Evolutionary conservation across 352 stramenopile species (phyloP).

Genomic region (Pythium sukuiense): DNA sequence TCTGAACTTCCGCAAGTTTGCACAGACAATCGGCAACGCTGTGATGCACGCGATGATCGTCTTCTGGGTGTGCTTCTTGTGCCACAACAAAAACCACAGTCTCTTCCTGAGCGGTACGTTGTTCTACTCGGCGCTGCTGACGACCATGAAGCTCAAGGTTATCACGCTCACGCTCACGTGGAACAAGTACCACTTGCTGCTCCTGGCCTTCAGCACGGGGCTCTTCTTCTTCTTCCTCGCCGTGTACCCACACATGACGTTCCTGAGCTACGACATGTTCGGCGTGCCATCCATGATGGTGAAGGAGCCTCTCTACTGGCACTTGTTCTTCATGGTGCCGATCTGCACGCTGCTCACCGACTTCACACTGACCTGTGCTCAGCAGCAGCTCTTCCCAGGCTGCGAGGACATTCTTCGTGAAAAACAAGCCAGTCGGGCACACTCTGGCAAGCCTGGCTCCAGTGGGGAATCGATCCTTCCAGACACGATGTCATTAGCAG

Average conservation of each 20-base stretch:
- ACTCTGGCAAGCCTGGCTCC: slow-evolving; percentile 20
- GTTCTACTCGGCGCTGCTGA: slow-evolving; percentile 65
- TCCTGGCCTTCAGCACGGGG: slow-evolving; percentile 53
- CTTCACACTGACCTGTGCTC: slow-evolving; percentile 34
- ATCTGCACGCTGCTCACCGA: slow-evolving; percentile 46
- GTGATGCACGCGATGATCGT: slow-evolving; percentile 54
- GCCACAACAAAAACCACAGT: slow-evolving; percentile 35
- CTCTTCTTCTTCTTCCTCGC: slow-evolving; percentile 71
- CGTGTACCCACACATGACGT: slow-evolving; percentile 64
- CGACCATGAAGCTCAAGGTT: slow-evolving; percentile 76
- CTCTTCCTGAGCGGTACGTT: slow-evolving; percentile 58
- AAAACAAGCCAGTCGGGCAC: slow-evolving; percentile 19
- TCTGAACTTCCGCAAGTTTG: slow-evolving; percentile 60
- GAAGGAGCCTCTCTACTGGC: slow-evolving; percentile 49
- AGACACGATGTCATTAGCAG: neutral
- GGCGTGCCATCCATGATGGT: slow-evolving; percentile 50
- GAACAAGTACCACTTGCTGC: slow-evolving; percentile 57
- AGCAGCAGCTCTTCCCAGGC: slow-evolving; percentile 54
- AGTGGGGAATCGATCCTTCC: slow-evolving; percentile 15
- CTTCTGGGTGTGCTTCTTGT: slow-evolving; percentile 52
- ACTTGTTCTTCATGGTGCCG: slow-evolving; percentile 51
- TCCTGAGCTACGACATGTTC: slow-evolving; percentile 69
- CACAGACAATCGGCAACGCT: slow-evolving; percentile 50
- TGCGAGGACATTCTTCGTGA: slow-evolving; percentile 70
- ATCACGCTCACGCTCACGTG: slow-evolving; percentile 58